Evolutionary conservation across 148 eudicot species (phyloP), one percentile per base, ranked within the genome.

Genomic region (Dianthus caryophyllus): DNA sequence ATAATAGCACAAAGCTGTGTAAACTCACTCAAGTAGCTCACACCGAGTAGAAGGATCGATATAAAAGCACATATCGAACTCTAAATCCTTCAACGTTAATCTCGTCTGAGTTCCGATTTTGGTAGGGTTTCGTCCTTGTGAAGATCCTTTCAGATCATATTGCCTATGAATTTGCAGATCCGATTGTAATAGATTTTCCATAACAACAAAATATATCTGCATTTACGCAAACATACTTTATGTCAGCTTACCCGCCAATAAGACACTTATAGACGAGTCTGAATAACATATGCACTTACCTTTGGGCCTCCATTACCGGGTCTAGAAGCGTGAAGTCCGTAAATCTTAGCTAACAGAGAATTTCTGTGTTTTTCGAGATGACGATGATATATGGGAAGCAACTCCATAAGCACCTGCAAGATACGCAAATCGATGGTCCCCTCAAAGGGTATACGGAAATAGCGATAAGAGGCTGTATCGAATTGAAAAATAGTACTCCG

Each of bases 251-350:
- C 33, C 10, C 6, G 11, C 5, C 44, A 41, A 41, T 13, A 41
- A 1, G 44, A 41, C 44, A 41, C 38, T 33, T 20, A 17, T 2
- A 4, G n/a, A 14, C 17, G 38, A 33, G 38, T 33, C 38, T 33
- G 38, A 33, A 7, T 33, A 33, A 33, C 12, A 30, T 22, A 43
- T 2, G 6, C 38, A 21, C 38, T 54, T 65, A 78, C 84, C 81
- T 78, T 81, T 68, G 43, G 55, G 27, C 84, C 84, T 16, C 71
- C 84, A 31, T 26, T 33, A 48, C 67, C 57, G 29, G 79, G 75
- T 65, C 79, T 75, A 29, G 77, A 56, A 27, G 84, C 80, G 75
- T 81, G 84, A 65, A 81, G 81, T 43, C 84, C 84, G 61, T 81
- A 81, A 27, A 57, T 65, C 72, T 72, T 77, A 24, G 77, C 77